Base-by-base conservation (phyloP, 768 basidiomycete species). In the Podaxis sp. region DNA sequence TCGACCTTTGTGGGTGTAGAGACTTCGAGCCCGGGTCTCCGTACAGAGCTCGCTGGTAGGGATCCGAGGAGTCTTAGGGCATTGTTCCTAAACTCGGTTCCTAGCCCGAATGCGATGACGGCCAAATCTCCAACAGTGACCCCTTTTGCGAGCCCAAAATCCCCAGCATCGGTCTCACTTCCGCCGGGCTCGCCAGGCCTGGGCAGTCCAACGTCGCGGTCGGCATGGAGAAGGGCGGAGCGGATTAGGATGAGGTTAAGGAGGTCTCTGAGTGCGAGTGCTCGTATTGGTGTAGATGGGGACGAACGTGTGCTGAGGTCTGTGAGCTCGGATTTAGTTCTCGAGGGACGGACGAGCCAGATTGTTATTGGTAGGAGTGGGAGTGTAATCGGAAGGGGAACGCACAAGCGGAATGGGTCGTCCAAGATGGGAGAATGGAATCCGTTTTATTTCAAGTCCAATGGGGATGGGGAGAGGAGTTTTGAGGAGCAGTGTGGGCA, bases 161-260 rank as follows among this genome's bases (percentile, higher is more conserved):
- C 44, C 13, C 44, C 44, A n/a, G 7, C 15, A 1, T 46, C 20
- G 44, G 6, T 46, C 17, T 46, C 44, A 8, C 20, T 46, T 46
- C 20, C 44, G 17, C n/a, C 20, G 8, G 44, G 44, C 7, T 46
- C 44, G 20, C 44, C 44, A 1, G 20, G 8, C 33, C 33, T 10
- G 33, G 33, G 15, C 7, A 46, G 44, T 46, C 44, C 44, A 17
- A 22, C n/a, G 33, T 58, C 57, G n/a, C 20, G 26, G 1, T 54
- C 44, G 40, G 53, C 60, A 13, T 49, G 52, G 60, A 46, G 24
- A 53, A 46, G 46, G 13, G 60, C 60, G 4, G 52, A 62, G 30
- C 55, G 24, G 53, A 46, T 62, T 8, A 62, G 40, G 37, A 53
- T n/a, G 22, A 62, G 52, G 46, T 38, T 62, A 17, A 62, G 41